Evolutionary conservation across 1,139 yeast genomes (phyloP), one percentile per base, ranked within the genome.

Genomic region (Geotrichum fermentans): DNA sequence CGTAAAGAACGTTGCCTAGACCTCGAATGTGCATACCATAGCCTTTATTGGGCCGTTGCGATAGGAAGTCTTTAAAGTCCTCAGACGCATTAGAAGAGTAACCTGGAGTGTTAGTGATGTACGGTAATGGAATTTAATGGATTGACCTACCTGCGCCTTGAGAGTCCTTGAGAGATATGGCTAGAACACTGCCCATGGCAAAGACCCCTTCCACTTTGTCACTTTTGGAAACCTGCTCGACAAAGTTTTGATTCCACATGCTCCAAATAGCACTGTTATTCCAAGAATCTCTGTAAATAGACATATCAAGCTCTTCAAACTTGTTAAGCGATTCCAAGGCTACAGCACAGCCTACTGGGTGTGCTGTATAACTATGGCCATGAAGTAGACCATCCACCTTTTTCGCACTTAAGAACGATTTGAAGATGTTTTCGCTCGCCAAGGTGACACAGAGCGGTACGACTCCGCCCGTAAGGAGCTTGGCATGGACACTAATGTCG

Each of bases 321-420:
- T 32, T 43, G 6, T 53, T 50, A 17, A 62, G 47, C 1, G 64
- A 58, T 30, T 54, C 50, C n/a, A 50, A 41, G 3, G 65, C 65
- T 4, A 61, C 65, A n/a, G 56, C 50, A 40, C 65, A 61, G 5
- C 64, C 64, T n/a, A 60, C 55, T 7, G 66, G 63, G 38, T 62
- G 64, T 1, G 65, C 66, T 2, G 64, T 60, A 39, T 61, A 61
- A 21, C 60, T 55, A 42, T 62, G 66, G 2, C 65, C 65, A 46
- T 62, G 65, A 2, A 62, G 52, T 40, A 62, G 50, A 18, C 65
- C 65, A 40, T 61, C 64, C 10, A 53, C 54, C 43, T 61, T 61
- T 17, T 51, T 45, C 22, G 46, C 51, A 22, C 62, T 55, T 33
- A 58, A 35, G 41, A 61, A 61, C 1, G 59, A 45, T 13, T 55